Conservation (phyloP, 805 yeast species). For the Starmerella scarabaei region DNA sequence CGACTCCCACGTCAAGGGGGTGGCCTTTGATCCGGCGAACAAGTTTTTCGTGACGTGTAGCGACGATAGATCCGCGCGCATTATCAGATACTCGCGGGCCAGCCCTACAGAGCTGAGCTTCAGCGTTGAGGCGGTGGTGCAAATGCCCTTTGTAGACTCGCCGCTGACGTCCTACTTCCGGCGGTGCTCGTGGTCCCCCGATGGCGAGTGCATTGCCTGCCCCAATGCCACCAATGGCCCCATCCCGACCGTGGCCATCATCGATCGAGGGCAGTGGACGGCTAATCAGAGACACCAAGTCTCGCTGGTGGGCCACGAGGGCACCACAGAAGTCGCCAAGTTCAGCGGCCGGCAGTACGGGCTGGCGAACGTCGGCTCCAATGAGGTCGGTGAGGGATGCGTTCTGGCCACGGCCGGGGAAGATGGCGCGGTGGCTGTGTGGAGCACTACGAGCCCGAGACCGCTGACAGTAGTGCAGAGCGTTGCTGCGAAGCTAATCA, state of each 20-base stretch:
- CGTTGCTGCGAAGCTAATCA: conserved; percentile 60
- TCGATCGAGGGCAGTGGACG: conserved; percentile 50
- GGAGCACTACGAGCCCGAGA: conserved; percentile 67
- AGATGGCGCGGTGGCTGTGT: conserved; percentile 72
- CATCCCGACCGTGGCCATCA: conserved; percentile 45
- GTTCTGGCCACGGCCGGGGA: conserved; percentile 94
- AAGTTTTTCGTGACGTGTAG: conserved; percentile 95
- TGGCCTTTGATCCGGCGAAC: conserved; percentile 95
- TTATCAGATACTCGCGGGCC: conserved; percentile 70
- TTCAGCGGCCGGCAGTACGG: conserved; percentile 36
- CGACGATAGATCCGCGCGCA: conserved; percentile 83
- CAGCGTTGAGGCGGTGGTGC: conserved; percentile 69
- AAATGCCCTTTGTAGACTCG: conserved; percentile 74
- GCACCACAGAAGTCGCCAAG: conserved; percentile 51
- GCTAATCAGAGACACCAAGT: conserved; percentile 36
- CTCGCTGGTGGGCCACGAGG: conserved; percentile 55
- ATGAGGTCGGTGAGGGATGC: conserved; percentile 33
- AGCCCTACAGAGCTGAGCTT: conserved; percentile 60
- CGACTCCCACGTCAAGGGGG: conserved; percentile 90
- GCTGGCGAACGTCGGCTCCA: conserved; percentile 6
- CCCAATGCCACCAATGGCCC: conserved; percentile 62
- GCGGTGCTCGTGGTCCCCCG: conserved; percentile 60
- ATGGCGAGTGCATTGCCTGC: conserved; percentile 57
- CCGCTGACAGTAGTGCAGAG: conserved; percentile 76
- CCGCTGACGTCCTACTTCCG: conserved; percentile 85